Evolutionary conservation across 2,329 filamentous ascomycete species (phyloP).

Genomic region (Lecanicillium sp.): DNA sequence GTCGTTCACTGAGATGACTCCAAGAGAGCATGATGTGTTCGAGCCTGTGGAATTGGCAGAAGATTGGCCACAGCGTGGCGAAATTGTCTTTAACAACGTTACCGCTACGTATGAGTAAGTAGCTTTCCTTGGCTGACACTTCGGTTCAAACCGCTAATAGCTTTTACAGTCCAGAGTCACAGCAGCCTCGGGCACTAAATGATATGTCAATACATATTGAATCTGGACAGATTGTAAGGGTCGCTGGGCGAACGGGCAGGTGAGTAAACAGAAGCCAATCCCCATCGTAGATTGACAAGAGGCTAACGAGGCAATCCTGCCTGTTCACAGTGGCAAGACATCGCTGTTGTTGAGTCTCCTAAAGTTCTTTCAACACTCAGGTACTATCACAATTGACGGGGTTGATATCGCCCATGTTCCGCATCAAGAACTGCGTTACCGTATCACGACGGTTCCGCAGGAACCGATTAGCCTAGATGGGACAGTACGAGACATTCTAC

Average conservation of each 20-base stretch:
- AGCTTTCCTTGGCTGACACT: not conserved
- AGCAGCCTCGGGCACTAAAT: not conserved
- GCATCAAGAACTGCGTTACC: constrained; percentile 3
- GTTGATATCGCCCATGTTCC: constrained; percentile 3
- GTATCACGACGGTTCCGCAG: constrained; percentile 10
- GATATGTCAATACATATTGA: not conserved
- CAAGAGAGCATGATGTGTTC: too few relatives aligned
- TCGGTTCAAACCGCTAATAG: not conserved
- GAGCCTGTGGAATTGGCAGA: too few relatives aligned
- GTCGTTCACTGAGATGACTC: too few relatives aligned
- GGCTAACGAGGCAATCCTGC: too few relatives aligned
- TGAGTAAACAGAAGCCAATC: too few relatives aligned
- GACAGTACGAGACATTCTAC: not conserved
- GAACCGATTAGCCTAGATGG: constrained; percentile 4
- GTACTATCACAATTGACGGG: constrained; percentile 7
- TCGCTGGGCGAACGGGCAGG: not conserved
- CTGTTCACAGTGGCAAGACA: not conserved
- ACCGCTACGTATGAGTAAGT: not conserved
- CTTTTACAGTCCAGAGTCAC: not conserved
- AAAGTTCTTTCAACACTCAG: not conserved
- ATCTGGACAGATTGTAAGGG: not conserved
- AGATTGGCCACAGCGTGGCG: not conserved
- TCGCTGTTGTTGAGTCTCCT: not conserved
- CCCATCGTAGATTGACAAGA: too few relatives aligned
- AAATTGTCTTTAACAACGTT: too few relatives aligned